Evolutionary conservation across 2,329 filamentous ascomycete genomes (phyloP).

Genomic region (Colletotrichum lini): DNA sequence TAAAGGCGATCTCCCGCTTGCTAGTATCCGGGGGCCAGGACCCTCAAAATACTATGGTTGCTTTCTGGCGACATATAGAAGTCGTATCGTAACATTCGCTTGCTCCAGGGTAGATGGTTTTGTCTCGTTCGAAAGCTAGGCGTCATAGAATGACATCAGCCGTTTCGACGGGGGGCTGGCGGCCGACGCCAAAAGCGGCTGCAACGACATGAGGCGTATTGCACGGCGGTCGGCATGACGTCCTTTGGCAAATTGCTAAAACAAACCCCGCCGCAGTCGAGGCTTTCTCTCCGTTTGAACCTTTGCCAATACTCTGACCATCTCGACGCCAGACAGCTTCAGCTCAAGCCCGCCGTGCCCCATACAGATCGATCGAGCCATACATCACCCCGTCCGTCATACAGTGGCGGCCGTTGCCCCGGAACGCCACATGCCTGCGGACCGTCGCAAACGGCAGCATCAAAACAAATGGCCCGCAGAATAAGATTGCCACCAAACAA

Average conservation of each 20-base stretch:
- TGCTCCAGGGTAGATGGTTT: neutral
- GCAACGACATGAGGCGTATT: slow-evolving; percentile 9
- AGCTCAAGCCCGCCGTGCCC: slow-evolving; percentile 13
- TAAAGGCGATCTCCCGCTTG: slow-evolving; percentile 35
- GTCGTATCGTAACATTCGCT: neutral
- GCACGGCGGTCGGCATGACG: slow-evolving; percentile 29
- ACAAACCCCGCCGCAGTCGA: slow-evolving; percentile 18
- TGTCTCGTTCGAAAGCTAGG: too few species aligned
- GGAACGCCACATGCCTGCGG: slow-evolving; percentile 35
- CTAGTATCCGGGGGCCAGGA: slow-evolving; percentile 6
- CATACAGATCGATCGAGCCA: slow-evolving; percentile 28
- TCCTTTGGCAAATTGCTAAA: slow-evolving; percentile 21
- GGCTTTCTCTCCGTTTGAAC: slow-evolving; percentile 9
- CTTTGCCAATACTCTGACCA: slow-evolving; percentile 13
- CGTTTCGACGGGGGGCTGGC: neutral
- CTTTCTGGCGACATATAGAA: neutral
- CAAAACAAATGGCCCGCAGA: slow-evolving; percentile 35
- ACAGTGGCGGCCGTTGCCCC: slow-evolving; percentile 37
- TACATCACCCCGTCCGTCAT: slow-evolving; percentile 22
- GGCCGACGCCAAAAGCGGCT: neutral
- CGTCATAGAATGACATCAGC: slow-evolving; percentile 15
- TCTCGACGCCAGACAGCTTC: slow-evolving; percentile 13
- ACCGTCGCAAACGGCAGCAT: slow-evolving; percentile 24
- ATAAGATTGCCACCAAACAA: slow-evolving; percentile 40
- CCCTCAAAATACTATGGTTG: neutral